Evolutionary conservation across 2,329 filamentous ascomycete genomes (phyloP).

Genomic region (Myriangium duriaei): DNA sequence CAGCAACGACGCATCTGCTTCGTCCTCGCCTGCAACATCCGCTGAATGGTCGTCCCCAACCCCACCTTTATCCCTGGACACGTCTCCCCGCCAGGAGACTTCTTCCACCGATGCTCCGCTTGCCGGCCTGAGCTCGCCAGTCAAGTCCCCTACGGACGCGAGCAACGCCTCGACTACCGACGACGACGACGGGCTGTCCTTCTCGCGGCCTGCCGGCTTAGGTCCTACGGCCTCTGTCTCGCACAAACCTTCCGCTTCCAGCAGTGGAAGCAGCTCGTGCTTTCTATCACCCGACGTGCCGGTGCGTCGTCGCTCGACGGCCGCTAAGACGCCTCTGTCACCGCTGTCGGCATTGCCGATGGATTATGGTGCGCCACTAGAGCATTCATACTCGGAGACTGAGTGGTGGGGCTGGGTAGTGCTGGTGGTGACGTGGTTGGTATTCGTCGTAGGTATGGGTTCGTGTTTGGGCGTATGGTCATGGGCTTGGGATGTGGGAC

Average conservation of each 20-base stretch:
- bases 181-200: slow-evolving; percentile 65
- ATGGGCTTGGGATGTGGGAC: slow-evolving; percentile 98
- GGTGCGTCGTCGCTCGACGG: slow-evolving; percentile 12
- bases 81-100: slow-evolving; percentile 6
- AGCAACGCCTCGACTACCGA: slow-evolving; percentile 64
- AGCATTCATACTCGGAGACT: slow-evolving; percentile 88
- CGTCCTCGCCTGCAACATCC: slow-evolving; percentile 12
- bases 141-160: slow-evolving; percentile 33
- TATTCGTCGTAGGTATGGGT: slow-evolving; percentile 94
- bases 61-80: slow-evolving; percentile 11
- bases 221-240: slow-evolving; percentile 6
- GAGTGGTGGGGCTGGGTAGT: slow-evolving; percentile 98
- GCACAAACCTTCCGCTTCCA: slow-evolving; percentile 15
- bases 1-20: slow-evolving; percentile 26
- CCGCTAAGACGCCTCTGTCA: slow-evolving; percentile 11
- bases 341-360: slow-evolving; percentile 16
- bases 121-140: slow-evolving; percentile 10
- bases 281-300: slow-evolving; percentile 16
- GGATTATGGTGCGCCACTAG: slow-evolving; percentile 28
- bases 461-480: slow-evolving; percentile 91
- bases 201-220: slow-evolving; percentile 29
- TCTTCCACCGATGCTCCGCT: slow-evolving; percentile 4
- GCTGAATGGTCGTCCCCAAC: slow-evolving; percentile 7
- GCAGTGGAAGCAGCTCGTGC: slow-evolving; percentile 16
- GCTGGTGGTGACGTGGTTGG: slow-evolving; percentile 78